These are phyloP conservation scores for Penicillium cataractarum DNA, from an alignment of 495 filamentous ascomycete species.

Conservation along the genomic window DNA sequence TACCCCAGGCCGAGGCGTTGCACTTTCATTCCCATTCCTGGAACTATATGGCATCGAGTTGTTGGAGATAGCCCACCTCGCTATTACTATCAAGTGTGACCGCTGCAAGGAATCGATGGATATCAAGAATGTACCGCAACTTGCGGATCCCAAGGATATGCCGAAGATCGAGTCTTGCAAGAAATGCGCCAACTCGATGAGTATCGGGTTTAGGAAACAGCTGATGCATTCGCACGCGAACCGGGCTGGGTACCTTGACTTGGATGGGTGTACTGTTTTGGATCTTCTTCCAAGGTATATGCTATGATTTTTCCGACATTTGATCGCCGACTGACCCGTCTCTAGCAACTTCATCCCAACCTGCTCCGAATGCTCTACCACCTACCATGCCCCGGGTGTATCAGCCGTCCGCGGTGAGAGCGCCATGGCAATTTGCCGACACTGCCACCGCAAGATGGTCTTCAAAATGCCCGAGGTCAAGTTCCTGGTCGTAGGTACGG, in stretches of 20 bases:
- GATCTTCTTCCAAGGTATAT: constrained; percentile 78
- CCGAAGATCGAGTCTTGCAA: constrained; percentile 61
- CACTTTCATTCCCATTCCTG: constrained; percentile 80
- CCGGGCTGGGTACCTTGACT: constrained; percentile 82
- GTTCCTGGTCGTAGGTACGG: constrained; percentile 71
- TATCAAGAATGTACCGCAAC: constrained; percentile 63
- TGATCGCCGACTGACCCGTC: background rate
- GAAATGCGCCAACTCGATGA: constrained; percentile 73
- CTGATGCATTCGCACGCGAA: constrained; percentile 76
- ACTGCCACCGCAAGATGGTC: constrained; percentile 80
- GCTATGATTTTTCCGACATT: background rate
- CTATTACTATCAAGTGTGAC: constrained; percentile 77
- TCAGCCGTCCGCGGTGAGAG: constrained; percentile 75
- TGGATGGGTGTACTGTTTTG: constrained; percentile 73
- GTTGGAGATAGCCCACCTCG: constrained; percentile 70
- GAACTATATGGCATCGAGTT: constrained; percentile 84
- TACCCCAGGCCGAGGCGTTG: constrained; percentile 65
- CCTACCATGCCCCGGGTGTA: constrained; percentile 65
- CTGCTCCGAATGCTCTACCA: constrained; percentile 77
- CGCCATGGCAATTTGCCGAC: constrained; percentile 74
- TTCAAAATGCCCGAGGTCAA: constrained; percentile 81
- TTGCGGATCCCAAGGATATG: constrained; percentile 41
- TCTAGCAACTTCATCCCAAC: constrained; percentile 78
- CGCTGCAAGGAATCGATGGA: constrained; percentile 81
- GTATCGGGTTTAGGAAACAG: constrained; percentile 72